Conservation (phyloP, 257 asterid species). For the Scutellaria barbata region DNA sequence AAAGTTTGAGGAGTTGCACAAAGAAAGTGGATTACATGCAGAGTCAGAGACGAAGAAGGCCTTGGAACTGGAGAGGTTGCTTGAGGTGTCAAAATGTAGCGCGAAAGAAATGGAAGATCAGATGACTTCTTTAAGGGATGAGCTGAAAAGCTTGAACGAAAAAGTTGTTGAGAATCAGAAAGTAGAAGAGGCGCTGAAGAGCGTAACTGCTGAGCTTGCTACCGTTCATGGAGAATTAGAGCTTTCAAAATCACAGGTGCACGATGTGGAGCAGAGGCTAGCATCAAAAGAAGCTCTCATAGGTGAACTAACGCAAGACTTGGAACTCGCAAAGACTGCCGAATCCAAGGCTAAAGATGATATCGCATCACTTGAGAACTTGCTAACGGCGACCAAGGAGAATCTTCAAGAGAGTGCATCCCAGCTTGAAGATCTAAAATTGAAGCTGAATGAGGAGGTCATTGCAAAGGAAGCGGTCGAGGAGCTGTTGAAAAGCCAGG, state of each 20-base stretch:
- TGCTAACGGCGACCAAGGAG: conserved; percentile 50
- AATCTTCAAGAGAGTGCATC: conserved; percentile 53
- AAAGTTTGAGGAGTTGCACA: conserved; percentile 79
- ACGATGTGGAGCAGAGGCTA: conserved; percentile 63
- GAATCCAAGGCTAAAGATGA: conserved; percentile 64
- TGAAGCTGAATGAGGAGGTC: conserved; percentile 63
- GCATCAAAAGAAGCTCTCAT: conserved; percentile 68
- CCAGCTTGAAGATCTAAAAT: conserved; percentile 54
- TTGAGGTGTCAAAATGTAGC: conserved; percentile 62
- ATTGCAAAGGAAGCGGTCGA: conserved; percentile 48
- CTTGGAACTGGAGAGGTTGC: conserved; percentile 67
- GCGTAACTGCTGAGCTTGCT: conserved; percentile 59
- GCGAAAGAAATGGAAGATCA: conserved; percentile 68
- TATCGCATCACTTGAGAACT: conserved; percentile 54
- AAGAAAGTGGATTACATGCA: conserved; percentile 66
- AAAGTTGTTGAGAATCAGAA: conserved; percentile 64
- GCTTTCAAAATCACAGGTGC: conserved; percentile 62
- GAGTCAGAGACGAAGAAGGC: conserved; percentile 74
- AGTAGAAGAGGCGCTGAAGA: conserved; percentile 67
- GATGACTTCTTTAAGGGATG: conserved; percentile 59
- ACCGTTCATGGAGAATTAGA: conserved; percentile 64
- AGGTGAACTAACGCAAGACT: conserved; percentile 56
- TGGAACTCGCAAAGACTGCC: conserved; percentile 57
- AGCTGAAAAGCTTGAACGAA: conserved; percentile 56
- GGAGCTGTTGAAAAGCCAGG: conserved; percentile 53